Base-by-base conservation (phyloP, 1,284 basidiomycete species). In the Boletellus deceptivus region DNA sequence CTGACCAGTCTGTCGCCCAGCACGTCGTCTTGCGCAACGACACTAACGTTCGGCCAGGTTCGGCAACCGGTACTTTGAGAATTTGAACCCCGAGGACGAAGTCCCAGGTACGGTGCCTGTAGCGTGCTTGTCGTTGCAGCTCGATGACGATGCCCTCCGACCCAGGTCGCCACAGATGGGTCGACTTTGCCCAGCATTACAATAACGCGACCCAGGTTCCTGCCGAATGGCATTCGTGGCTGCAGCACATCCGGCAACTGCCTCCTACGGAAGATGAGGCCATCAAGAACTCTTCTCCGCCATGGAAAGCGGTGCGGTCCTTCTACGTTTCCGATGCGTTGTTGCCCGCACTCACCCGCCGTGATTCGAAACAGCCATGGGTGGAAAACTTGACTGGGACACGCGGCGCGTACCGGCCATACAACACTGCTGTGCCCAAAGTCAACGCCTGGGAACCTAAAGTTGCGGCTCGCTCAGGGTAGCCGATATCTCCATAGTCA, bases 221-320 rank as follows among this genome's bases (percentile, higher is more conserved):
- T 29, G 81, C 93, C 2, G 93, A 94, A 71, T 97, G 95, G 95
- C 93, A 95, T 71, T 83, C 93, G 8, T 98, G 94, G 94, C 71
- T 97, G 27, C 77, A 79, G n/a, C 92, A 96, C 67, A 96, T 95
- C 63, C 89, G 94, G 43, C 80, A 84, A 59, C 79, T 84, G 36
- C 80, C 91, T 6, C 95, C 94, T 2, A 73, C 78, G 2, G 76
- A 87, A 57, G 95, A 97, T 64, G 67, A 76, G 0, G 72, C 92
- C 31, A 72, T 94, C 67, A 78, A 87, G 64, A 79, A 75, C 47
- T 67, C 79, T 43, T 78, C 82, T 38, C 91, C 87, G 6, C 71
- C 84, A 1, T 98, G 94, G 94, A 80, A 91, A 70, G 78, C 81
- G 29, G 93, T 95, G 71, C 11, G 61, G 91, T 77, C 27, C 13